Evolutionary conservation across 495 filamentous ascomycete genomes (phyloP).

Genomic region (Aspergillus wentii): DNA sequence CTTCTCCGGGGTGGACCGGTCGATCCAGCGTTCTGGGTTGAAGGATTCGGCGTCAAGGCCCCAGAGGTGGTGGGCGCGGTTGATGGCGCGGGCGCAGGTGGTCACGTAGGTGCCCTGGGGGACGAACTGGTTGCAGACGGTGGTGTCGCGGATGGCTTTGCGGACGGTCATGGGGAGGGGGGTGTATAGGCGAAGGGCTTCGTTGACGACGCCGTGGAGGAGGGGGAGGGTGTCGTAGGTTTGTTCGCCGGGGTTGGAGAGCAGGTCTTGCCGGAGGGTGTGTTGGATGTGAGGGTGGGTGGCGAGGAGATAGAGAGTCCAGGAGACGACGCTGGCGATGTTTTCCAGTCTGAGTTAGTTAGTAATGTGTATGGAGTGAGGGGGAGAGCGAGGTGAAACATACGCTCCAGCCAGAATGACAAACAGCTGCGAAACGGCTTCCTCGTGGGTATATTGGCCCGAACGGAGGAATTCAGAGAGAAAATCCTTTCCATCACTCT

Average conservation of each 20-base stretch:
- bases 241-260: conserved; percentile 21
- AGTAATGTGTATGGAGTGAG: too few species aligned
- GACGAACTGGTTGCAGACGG: conserved; percentile 19
- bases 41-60: conserved; percentile 37
- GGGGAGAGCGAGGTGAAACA: background rate
- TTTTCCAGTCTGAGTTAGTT: conserved; percentile 49
- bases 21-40: conserved; percentile 38
- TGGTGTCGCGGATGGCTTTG: conserved; percentile 49
- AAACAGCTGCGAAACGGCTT: background rate
- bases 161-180: conserved; percentile 71
- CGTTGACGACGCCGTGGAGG: conserved; percentile 62
- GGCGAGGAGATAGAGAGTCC: conserved; percentile 43
- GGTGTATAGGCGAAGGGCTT: conserved; percentile 68
- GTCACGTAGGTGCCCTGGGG: conserved; percentile 25
- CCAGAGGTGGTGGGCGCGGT: conserved; percentile 26
- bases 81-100: conserved; percentile 27
- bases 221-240: conserved; percentile 54
- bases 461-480: background rate
- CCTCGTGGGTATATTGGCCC: background rate
- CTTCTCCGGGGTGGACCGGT: background rate
- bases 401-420: background rate
- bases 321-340: conserved; percentile 43
- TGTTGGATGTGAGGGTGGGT: conserved; percentile 37
- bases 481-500: background rate
- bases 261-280: conserved; percentile 41